phyloP scores from a whole-genome alignment of 1,284 basidiomycete genomes.

The Tausonia pullulans region DNA sequence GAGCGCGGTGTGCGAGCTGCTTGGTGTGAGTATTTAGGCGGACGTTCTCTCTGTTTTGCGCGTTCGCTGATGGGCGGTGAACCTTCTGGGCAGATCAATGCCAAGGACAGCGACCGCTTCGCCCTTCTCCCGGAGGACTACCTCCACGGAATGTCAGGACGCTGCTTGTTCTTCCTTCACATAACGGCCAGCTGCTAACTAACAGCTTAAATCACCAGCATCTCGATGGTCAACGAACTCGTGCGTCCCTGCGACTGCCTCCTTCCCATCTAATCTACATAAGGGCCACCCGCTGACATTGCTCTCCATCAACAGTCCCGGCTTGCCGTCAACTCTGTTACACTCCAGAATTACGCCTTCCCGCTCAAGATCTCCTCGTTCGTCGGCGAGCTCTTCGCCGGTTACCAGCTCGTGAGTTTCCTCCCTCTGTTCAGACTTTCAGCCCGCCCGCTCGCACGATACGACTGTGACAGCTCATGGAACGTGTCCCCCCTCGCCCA shows the following conservation, averaged over 20 bases:
- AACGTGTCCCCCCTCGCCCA: constrained; percentile 14
- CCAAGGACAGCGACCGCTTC: constrained; percentile 28
- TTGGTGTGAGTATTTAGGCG: constrained; percentile 28
- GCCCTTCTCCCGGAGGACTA: constrained; percentile 34
- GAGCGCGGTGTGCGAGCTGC: constrained; percentile 26
- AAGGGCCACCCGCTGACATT: not conserved
- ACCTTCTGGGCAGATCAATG: constrained; percentile 11
- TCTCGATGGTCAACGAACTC: constrained; percentile 36
- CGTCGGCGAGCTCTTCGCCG: constrained; percentile 36
- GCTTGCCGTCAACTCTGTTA: constrained; percentile 35
- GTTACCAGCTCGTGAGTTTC: constrained; percentile 30
- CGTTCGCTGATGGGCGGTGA: too few species aligned
- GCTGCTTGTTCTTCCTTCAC: too few species aligned
- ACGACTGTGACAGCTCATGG: not conserved
- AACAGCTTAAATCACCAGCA: constrained; percentile 10
- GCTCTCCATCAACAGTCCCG: constrained; percentile 25
- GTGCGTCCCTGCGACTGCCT: constrained; percentile 20
- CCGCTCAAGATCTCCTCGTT: constrained; percentile 34
- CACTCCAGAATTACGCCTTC: constrained; percentile 31
- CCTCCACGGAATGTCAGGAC: constrained; percentile 29
- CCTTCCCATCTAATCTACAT: not conserved
- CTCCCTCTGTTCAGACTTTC: not conserved
- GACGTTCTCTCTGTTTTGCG: too few species aligned
- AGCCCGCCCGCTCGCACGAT: not conserved
- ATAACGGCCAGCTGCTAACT: too few species aligned